These are phyloP conservation scores for Podaxis rugospora DNA, from an alignment of 768 basidiomycete genomes.

Conservation along the genomic window DNA sequence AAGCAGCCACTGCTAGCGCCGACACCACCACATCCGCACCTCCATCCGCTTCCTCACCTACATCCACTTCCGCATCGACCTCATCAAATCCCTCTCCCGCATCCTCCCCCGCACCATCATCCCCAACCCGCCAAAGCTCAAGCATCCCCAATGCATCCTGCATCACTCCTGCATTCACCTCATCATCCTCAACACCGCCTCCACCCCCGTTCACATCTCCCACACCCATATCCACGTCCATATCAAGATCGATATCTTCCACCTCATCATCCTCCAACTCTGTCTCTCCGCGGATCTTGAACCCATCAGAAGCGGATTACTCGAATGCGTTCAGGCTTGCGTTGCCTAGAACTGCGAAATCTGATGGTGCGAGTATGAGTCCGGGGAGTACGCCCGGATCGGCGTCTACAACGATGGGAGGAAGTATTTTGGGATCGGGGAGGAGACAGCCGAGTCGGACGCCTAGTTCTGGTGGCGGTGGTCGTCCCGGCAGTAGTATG, in stretches of 20 bases:
- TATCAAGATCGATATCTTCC: neutral
- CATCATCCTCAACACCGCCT: neutral
- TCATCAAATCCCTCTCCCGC: neutral
- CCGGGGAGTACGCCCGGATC: neutral
- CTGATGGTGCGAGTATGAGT: neutral
- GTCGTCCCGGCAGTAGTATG: too few species aligned
- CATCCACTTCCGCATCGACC: neutral
- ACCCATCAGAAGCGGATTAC: slow-evolving; percentile 5
- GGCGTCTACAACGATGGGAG: neutral
- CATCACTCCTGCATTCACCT: neutral
- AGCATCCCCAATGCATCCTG: neutral
- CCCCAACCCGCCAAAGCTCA: neutral
- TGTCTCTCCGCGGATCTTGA: slow-evolving; percentile 3
- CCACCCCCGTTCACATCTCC: neutral
- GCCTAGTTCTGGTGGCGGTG: neutral
- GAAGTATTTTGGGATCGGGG: neutral
- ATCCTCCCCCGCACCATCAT: neutral
- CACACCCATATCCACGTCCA: neutral
- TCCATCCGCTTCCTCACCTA: neutral
- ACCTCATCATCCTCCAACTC: neutral
- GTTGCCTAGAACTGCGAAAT: neutral
- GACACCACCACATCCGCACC: neutral
- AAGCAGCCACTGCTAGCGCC: neutral
- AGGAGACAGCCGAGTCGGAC: neutral
- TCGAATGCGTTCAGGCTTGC: slow-evolving; percentile 6